Conservation (phyloP, 2,329 filamentous ascomycete genomes). For the Cladorrhinum sp. region DNA sequence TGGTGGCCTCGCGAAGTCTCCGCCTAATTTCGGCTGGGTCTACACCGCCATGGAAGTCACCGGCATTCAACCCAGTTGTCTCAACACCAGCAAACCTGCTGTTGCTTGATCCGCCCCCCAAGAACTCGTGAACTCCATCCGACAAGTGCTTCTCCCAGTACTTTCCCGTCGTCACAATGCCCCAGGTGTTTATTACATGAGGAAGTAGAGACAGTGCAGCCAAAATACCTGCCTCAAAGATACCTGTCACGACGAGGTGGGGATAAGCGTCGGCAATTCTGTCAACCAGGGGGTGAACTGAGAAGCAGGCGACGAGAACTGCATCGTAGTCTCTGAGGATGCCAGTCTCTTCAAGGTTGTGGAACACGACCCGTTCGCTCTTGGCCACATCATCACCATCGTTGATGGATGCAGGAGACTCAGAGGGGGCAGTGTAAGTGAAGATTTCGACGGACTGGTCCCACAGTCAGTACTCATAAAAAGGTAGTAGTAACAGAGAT, state of each 20-base stretch:
- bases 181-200: slow-evolving; percentile 56
- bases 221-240: slow-evolving; percentile 80
- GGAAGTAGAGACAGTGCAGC: slow-evolving; percentile 55
- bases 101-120: slow-evolving; percentile 49
- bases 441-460: slow-evolving; percentile 48
- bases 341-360: slow-evolving; percentile 43
- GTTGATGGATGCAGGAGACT: slow-evolving; percentile 73
- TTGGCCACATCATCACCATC: slow-evolving; percentile 63
- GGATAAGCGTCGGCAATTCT: slow-evolving; percentile 42
- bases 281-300: slow-evolving; percentile 72
- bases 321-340: slow-evolving; percentile 58
- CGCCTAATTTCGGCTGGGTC: slow-evolving; percentile 60
- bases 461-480: neutral
- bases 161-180: slow-evolving; percentile 83
- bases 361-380: slow-evolving; percentile 62
- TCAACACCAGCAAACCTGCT: slow-evolving; percentile 72
- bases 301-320: slow-evolving; percentile 88
- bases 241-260: slow-evolving; percentile 64
- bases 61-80: slow-evolving; percentile 76
- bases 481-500: neutral
- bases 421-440: slow-evolving; percentile 63
- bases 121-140: slow-evolving; percentile 60
- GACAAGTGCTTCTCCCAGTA: slow-evolving; percentile 76
- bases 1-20: slow-evolving; percentile 69
- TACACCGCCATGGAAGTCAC: slow-evolving; percentile 71